Evolutionary conservation across 2,329 filamentous ascomycete species (phyloP).

Genomic region (Fusarium tjaetaba): DNA sequence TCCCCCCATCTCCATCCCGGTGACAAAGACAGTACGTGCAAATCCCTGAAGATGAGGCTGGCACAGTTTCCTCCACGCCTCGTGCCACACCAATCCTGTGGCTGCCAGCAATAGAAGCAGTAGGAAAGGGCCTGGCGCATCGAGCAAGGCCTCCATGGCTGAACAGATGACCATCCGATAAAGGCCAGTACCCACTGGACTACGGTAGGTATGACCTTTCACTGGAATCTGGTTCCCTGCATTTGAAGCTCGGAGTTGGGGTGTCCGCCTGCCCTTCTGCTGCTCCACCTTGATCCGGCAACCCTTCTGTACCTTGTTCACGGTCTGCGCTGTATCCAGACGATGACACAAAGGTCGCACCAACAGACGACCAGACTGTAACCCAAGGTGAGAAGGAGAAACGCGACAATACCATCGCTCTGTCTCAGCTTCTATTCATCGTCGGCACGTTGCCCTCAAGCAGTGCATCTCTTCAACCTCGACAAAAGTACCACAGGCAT

Average conservation of each 20-base stretch:
- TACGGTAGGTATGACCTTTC: no score
- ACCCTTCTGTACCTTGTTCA: no score
- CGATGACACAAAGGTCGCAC: conserved; percentile 52
- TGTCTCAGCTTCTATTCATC: conserved; percentile 94
- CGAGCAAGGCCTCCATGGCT: no score
- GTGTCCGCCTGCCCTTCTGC: no score
- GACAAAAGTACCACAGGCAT: no score
- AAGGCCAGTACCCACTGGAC: no score
- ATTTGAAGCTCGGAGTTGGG: no score
- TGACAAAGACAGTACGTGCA: background rate
- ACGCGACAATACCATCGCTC: conserved; percentile 74
- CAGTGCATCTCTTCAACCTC: conserved; percentile 58
- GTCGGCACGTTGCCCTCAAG: conserved; percentile 98
- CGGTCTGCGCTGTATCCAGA: background rate
- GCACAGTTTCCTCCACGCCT: rapidly evolving
- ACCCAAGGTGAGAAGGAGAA: conserved; percentile 58
- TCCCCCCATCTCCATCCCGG: background rate
- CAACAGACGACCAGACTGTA: conserved; percentile 47
- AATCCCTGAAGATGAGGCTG: no score
- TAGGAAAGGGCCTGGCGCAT: background rate
- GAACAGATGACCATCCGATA: no score
- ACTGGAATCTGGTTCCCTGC: no score
- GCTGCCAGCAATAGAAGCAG: background rate
- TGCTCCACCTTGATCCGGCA: background rate
- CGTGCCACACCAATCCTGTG: background rate